These are phyloP conservation scores for Prinsepia uniflora DNA, from an alignment of 306 rosid species.

Conservation along the genomic window DNA sequence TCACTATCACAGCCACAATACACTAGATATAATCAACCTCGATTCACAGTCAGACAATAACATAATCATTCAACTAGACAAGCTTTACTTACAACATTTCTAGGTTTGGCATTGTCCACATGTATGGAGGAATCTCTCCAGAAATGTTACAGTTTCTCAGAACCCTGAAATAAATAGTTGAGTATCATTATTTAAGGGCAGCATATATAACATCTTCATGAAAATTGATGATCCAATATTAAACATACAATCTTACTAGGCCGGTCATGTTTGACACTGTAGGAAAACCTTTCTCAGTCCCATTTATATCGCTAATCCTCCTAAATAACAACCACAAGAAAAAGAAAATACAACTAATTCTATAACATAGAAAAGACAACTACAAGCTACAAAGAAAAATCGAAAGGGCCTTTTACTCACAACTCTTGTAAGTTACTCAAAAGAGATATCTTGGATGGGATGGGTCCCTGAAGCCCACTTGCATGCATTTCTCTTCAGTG, in stretches of 20 bases:
- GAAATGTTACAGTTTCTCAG: slow-evolving; percentile 77
- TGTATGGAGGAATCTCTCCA: slow-evolving; percentile 65
- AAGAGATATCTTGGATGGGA: slow-evolving; percentile 59
- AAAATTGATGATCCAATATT: slow-evolving; percentile 16
- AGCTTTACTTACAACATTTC: slow-evolving; percentile 56
- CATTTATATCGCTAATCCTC: slow-evolving; percentile 65
- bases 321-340: slow-evolving; percentile 31
- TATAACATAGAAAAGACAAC: slow-evolving; percentile 5
- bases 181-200: slow-evolving; percentile 30
- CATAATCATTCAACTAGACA: not conserved
- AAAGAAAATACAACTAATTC: not conserved
- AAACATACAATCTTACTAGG: slow-evolving; percentile 56
- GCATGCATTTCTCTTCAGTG: slow-evolving; percentile 70
- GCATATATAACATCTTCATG: not conserved
- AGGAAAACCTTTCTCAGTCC: slow-evolving; percentile 73
- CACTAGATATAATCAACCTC: slow-evolving; percentile 5
- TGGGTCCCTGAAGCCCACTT: slow-evolving; percentile 88
- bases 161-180: slow-evolving; percentile 42
- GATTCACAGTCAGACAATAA: slow-evolving; percentile 7
- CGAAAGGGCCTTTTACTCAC: slow-evolving; percentile 47
- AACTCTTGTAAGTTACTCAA: slow-evolving; percentile 45
- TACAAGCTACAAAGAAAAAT: not conserved
- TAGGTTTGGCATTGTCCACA: slow-evolving; percentile 51
- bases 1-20: slow-evolving; percentile 50
- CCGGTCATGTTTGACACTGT: slow-evolving; percentile 38